phyloP scores from a whole-genome alignment of 345 rosid genomes.

The thale cress (Arabidopsis thaliana) region TAIR10.1 NC_003074.8:5237001-5237500 shows the following conservation, averaged over 20 bases:
- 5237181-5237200: not conserved
- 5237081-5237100: not conserved
- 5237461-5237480: constrained; percentile 33
- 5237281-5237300: not conserved
- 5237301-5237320: not conserved
- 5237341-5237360: not conserved
- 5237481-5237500: constrained; percentile 34
- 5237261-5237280: not conserved
- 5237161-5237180: not conserved
- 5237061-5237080: not conserved
- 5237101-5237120: not conserved
- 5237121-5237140: not conserved
- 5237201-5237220: not conserved
- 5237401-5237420: not conserved
- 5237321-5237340: not conserved
- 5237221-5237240: too few species aligned
- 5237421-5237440: not conserved
- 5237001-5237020: not conserved
- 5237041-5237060: not conserved
- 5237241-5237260: not conserved
- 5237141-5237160: not conserved
- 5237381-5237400: not conserved
- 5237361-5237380: not conserved
- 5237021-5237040: not conserved
- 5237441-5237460: constrained; percentile 20